Evolutionary conservation across 257 asterid species (phyloP).

Genomic region (Gentiana straminea): DNA sequence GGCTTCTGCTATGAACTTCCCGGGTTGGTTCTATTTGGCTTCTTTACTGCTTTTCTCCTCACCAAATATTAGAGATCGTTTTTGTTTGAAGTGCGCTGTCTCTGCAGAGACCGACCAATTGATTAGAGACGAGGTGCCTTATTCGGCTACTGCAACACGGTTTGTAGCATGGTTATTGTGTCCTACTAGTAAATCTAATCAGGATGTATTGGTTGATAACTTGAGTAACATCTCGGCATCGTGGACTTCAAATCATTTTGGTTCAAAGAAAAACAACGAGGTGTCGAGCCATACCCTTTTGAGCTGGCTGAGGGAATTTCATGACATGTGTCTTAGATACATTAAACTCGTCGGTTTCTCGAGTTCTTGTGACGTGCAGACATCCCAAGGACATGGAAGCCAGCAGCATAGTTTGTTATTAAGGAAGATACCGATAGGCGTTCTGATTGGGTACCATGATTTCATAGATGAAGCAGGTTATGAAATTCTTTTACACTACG

Average conservation of each 20-base stretch:
- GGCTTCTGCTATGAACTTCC: constrained; percentile 62
- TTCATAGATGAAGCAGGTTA: constrained; percentile 34
- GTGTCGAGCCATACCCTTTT: constrained; percentile 17
- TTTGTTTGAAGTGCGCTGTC: constrained; percentile 13
- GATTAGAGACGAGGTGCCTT: constrained; percentile 20
- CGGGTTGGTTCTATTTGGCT: constrained; percentile 67
- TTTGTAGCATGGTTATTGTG: constrained; percentile 61
- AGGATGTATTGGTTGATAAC: constrained; percentile 27
- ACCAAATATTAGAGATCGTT: constrained; percentile 15
- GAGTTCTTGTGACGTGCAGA: constrained; percentile 14
- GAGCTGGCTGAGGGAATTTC: constrained; percentile 51
- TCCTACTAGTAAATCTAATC: constrained; percentile 40
- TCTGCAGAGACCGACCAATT: constrained; percentile 15
- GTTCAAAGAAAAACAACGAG: constrained; percentile 18
- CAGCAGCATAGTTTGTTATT: constrained; percentile 29
- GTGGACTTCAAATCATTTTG: constrained; percentile 28
- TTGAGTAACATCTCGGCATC: constrained; percentile 32
- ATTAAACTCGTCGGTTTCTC: constrained; percentile 15
- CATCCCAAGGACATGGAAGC: constrained; percentile 14
- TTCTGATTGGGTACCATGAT: constrained; percentile 33
- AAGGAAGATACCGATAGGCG: constrained; percentile 54
- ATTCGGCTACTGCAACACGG: constrained; percentile 41
- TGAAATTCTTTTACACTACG: constrained; percentile 56
- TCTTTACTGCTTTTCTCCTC: constrained; percentile 41
- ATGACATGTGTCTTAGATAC: constrained; percentile 21